Percentiles rank a stretch among this genome's conserved stretches.
Evolutionary conservation across 2,329 filamentous ascomycete genomes (phyloP).

Genomic region (Verticillium alfalfae): DNA sequence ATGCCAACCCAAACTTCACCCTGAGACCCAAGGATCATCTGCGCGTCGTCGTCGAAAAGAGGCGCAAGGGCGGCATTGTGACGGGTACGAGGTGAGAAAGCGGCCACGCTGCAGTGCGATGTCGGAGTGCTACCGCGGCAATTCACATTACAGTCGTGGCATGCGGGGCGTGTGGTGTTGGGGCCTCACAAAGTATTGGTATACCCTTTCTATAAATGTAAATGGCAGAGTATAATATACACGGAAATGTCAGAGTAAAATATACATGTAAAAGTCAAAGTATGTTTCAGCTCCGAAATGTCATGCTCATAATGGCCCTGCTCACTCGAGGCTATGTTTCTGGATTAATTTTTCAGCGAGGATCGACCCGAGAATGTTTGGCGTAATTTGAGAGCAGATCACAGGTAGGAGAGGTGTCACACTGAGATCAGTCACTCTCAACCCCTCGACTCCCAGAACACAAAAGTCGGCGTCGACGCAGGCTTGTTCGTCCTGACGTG

Average conservation of each 20-base stretch:
- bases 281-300: too few relatives aligned
- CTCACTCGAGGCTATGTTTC: background rate
- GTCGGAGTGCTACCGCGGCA: too few relatives aligned
- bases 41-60: constrained; percentile 4
- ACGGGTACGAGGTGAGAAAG: background rate
- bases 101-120: too few relatives aligned
- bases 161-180: too few relatives aligned
- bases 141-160: too few relatives aligned
- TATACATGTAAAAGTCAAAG: too few relatives aligned
- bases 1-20: constrained; percentile 11
- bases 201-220: too few relatives aligned
- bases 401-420: background rate
- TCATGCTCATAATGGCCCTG: background rate
- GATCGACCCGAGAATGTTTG: background rate
- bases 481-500: constrained; percentile 41
- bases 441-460: constrained; percentile 11
- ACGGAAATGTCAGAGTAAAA: background rate
- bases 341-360: background rate
- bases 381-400: background rate
- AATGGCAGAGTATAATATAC: too few relatives aligned
- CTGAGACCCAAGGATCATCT: constrained; percentile 8
- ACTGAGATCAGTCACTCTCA: constrained; percentile 17
- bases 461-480: constrained; percentile 38
- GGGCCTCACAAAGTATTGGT: too few relatives aligned
- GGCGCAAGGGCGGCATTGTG: background rate